Percentiles rank a stretch among this genome's conserved stretches.
phyloP scores from a whole-genome alignment of 371 early-diverging fungal genomes.

The Haplosporangium sp. region DNA sequence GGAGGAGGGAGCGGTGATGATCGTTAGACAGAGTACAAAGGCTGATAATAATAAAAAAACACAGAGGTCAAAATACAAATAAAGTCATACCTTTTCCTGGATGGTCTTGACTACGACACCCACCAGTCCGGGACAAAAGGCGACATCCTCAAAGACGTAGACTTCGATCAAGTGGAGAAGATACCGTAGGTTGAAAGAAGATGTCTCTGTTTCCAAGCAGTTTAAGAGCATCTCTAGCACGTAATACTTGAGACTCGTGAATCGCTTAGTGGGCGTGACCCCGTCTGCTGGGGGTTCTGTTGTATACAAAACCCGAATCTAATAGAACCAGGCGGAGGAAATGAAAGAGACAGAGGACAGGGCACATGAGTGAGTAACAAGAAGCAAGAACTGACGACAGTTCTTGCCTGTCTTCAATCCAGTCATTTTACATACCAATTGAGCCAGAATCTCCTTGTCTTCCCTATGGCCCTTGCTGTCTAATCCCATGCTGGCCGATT shows the following conservation, averaged over 20 bases:
- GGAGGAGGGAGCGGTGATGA: background rate
- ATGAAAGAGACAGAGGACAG: no score
- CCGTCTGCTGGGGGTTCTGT: constrained; percentile 54
- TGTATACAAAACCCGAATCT: constrained; percentile 70
- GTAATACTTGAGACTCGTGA: constrained; percentile 72
- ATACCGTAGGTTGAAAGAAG: constrained; percentile 75
- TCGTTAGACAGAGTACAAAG: background rate
- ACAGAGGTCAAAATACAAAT: no score
- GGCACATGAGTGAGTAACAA: background rate
- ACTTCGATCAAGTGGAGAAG: constrained; percentile 76
- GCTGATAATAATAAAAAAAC: background rate
- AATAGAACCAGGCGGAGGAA: background rate
- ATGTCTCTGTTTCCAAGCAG: constrained; percentile 75
- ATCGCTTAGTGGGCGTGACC: constrained; percentile 52
- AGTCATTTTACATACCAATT: constrained; percentile 54
- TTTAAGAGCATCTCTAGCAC: constrained; percentile 75
- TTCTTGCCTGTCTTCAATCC: no score
- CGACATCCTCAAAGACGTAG: constrained; percentile 82
- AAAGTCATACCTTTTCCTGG: constrained; percentile 73
- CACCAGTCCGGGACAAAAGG: constrained; percentile 78
- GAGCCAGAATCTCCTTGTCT: constrained; percentile 66
- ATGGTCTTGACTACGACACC: constrained; percentile 77
- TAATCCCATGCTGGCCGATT: constrained; percentile 56
- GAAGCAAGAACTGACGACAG: no score
- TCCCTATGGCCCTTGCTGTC: constrained; percentile 55